Conservation (phyloP, 75 land plant genomes). For the Picea glauca region DNA sequence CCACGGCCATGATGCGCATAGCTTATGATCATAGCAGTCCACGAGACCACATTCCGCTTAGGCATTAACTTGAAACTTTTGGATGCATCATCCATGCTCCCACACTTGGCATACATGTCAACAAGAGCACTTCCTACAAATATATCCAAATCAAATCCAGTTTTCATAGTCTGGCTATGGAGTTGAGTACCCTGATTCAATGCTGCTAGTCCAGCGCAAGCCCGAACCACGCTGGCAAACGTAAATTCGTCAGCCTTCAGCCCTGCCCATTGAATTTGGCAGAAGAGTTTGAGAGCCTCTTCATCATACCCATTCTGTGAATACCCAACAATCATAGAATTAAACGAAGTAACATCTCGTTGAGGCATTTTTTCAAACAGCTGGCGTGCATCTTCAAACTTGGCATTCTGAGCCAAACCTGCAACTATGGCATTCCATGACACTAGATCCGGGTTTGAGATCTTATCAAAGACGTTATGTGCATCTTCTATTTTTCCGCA, state of each 20-base stretch:
- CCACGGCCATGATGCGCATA: conserved; percentile 65
- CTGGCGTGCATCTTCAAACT: conserved; percentile 8
- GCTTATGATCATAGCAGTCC: conserved; percentile 69
- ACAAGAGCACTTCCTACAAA: conserved; percentile 68
- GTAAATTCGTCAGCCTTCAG: conserved; percentile 37
- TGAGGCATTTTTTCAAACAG: conserved; percentile 14
- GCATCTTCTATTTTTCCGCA: conserved; percentile 16
- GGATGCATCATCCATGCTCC: conserved; percentile 39
- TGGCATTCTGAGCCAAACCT: conserved; percentile 22
- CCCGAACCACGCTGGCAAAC: conserved; percentile 51
- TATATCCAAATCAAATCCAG: conserved; percentile 21
- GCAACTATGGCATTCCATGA: conserved; percentile 31
- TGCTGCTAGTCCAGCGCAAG: conserved; percentile 49
- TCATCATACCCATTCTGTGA: conserved; percentile 12
- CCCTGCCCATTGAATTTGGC: conserved; percentile 4
- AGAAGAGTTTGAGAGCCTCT: conserved; percentile 9
- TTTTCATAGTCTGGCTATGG: conserved; percentile 35
- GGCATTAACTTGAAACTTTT: conserved; percentile 44
- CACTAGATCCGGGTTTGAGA: conserved; percentile 16
- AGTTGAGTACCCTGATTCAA: conserved; percentile 40
- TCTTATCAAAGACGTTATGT: conserved; percentile 20
- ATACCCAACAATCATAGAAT: conserved; percentile 17
- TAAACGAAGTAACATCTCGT: conserved; percentile 21
- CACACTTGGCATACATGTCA: conserved; percentile 75
- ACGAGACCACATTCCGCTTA: conserved; percentile 51